Conservation (phyloP, 352 stramenopile species). For the Phytopythium sindhum region DNA sequence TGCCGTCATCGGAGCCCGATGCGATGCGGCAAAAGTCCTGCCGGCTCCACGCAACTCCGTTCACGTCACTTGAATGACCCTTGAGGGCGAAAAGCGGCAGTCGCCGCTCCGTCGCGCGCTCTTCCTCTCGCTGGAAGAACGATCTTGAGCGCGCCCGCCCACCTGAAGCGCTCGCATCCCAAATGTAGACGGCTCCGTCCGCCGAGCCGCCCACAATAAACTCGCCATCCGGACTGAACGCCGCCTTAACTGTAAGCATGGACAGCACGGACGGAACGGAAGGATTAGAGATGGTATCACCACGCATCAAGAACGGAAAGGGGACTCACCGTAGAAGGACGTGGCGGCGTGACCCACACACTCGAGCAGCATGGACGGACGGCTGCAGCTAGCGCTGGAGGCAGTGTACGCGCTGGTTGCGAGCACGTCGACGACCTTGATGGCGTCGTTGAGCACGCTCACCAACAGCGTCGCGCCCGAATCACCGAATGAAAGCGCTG, state of each 20-base stretch:
- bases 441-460: constrained; percentile 56
- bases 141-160: neutral
- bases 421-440: constrained; percentile 49
- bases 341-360: constrained; percentile 46
- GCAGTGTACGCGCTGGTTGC: neutral
- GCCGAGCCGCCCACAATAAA: constrained; percentile 55
- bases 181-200: constrained; percentile 57
- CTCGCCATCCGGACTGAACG: constrained; percentile 58
- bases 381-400: constrained; percentile 2
- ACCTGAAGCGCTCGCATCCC: constrained; percentile 25
- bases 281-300: neutral
- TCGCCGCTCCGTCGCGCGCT: neutral
- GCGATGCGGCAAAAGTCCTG: constrained; percentile 50
- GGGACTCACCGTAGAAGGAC: constrained; percentile 57
- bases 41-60: constrained; percentile 55
- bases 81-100: constrained; percentile 47
- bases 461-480: constrained; percentile 41
- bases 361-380: constrained; percentile 17
- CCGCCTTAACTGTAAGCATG: constrained; percentile 29
- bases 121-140: neutral
- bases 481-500: constrained; percentile 41
- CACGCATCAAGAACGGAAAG: neutral
- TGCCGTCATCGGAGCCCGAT: constrained; percentile 67
- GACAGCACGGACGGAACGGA: neutral
- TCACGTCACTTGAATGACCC: constrained; percentile 59